Base-by-base conservation (phyloP, 208 protist species). In the Leptomonas seymouri region DNA sequence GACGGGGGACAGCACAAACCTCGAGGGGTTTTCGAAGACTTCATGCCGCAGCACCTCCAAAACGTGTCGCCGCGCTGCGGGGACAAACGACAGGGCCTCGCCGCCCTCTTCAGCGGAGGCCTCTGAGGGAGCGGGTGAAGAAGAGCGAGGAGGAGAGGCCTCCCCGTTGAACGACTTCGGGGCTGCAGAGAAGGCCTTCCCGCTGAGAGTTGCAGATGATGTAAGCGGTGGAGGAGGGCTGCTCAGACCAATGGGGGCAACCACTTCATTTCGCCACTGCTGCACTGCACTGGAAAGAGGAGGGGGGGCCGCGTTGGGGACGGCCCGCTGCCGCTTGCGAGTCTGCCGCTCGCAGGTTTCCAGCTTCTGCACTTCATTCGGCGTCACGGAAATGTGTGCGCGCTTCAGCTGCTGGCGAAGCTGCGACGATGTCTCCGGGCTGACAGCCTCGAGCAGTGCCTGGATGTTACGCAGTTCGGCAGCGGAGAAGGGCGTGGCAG, bases 1-100 rank as follows among this genome's bases (percentile, higher is more conserved):
- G 16, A 84, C 56, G 18, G 91, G 91, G 1, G 87, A 89, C 14
- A 96, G 74, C 16, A 93, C 81, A 63, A 90, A 86, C 46, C 58
- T 61, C 6, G 53, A 45, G 2, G 53, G 16, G 28, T 86, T 83
- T 41, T 93, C 87, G 74, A 96, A 96, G 9, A 90, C 88, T 30
- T 90, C 84, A 28, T 50, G 45, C 14, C 86, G 87, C 23, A 96
- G 62, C 25, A 91, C 77, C 45, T 91, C 76, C 28, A 96, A 62
- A 41, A 85, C 82, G 25, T 54, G 67, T 6, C 56, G 50, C 25
- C 80, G 67, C 30, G 81, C 78, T 0, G 85, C 67, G 21, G 60
- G 59, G 6, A 82, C 79, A 77, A 90, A 91, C 25, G 34, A 56
- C 16, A 64, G 28, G 6, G 41, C 36, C 0, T 54, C 45, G 23